Evolutionary conservation across 148 eudicot species (phyloP), one percentile per base, ranked within the genome.

Genomic region (Rhododendron ferrugineum): DNA sequence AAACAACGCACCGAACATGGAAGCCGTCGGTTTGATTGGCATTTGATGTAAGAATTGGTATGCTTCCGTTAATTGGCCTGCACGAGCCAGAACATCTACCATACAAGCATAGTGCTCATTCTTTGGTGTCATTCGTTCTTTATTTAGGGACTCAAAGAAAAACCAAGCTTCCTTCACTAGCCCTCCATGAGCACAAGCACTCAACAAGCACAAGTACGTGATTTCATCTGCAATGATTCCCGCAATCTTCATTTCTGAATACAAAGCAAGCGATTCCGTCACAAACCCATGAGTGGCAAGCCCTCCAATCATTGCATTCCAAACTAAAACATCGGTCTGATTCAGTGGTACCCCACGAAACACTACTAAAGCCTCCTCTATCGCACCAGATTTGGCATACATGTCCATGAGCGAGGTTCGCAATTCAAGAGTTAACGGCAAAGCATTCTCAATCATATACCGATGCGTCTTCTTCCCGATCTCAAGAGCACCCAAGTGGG

Each of bases 341-440:
- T 85, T 62, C 83, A 78, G 80, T 4, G 91, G 82, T 78, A 87
- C 92, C 85, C 87, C 91, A 85, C 81, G 94, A 88, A 96, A 96
- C 83, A 93, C 90, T 79, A 37, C 82, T 73, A 93, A 54, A 5
- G 96, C 98, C 85, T 92, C 91, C 40, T 92, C 89, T 84, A 94
- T 90, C 4, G 98, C 98, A 37, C 98, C 98, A 56, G 96, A 93
- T 88, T 96, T 96, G 9, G 95, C 96, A 88, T 96, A 96, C 98
- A 96, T 96, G 85, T 96, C 98, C 80, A 96, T 92, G 36, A 94
- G 93, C 4, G 98, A 92, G 26, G 98, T 96, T 5, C 88, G 62
- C 89, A 96, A 85, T 64, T 87, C 88, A 62, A 96, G 89, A 75
- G 93, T 94, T 56, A 93, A 58, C 4, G 90, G 89, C 82, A 96